Conservation (phyloP, 805 yeast genomes). For the Starmera pachycereana region DNA sequence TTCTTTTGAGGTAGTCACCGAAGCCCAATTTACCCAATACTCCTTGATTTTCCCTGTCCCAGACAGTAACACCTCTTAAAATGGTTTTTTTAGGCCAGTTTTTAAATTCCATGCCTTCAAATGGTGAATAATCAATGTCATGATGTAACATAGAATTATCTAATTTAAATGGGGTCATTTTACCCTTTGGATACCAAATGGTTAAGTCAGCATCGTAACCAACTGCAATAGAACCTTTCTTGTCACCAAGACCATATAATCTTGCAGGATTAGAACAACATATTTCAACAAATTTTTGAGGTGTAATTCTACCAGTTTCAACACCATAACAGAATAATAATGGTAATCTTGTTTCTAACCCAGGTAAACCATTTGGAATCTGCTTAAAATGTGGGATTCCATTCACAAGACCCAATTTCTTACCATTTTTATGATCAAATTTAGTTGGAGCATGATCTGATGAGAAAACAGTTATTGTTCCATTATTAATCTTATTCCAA, state of each 20-base stretch:
- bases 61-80: constrained; percentile 26
- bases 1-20: constrained; percentile 21
- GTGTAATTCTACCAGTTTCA: constrained; percentile 28
- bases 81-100: constrained; percentile 38
- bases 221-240: constrained; percentile 32
- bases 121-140: constrained; percentile 30
- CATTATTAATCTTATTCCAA: constrained; percentile 35
- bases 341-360: constrained; percentile 37
- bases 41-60: constrained; percentile 14
- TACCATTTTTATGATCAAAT: constrained; percentile 31
- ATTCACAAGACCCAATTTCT: constrained; percentile 29
- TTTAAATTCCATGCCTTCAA: constrained; percentile 27
- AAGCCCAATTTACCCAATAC: constrained; percentile 8
- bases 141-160: constrained; percentile 25
- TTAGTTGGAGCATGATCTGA: constrained; percentile 37
- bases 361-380: constrained; percentile 40
- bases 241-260: constrained; percentile 31
- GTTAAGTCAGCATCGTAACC: constrained; percentile 40
- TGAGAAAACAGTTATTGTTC: constrained; percentile 35
- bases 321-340: constrained; percentile 35
- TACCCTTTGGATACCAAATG: constrained; percentile 34
- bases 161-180: constrained; percentile 18
- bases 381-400: constrained; percentile 31
- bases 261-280: constrained; percentile 36
- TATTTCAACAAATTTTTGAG: constrained; percentile 34